Evolutionary conservation across 768 basidiomycete genomes (phyloP).

Genomic region (Calocybe indica): DNA sequence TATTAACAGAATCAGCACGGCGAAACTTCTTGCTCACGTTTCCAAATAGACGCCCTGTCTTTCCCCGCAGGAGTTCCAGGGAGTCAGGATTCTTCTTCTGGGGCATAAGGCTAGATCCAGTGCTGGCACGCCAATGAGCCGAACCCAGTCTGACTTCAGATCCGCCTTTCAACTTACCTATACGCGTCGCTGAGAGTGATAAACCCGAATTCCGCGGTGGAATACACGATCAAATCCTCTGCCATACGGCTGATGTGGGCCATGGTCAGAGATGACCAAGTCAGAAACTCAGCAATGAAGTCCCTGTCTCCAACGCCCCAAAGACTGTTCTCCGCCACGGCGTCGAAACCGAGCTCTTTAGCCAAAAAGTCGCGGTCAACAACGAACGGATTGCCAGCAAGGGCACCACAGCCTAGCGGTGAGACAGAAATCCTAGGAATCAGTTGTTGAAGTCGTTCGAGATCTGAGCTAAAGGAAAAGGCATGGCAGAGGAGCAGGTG

Average conservation of each 20-base stretch:
- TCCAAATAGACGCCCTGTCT: slow-evolving; percentile 91
- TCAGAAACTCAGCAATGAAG: slow-evolving; percentile 94
- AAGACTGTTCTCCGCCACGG: slow-evolving; percentile 91
- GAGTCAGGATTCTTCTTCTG: slow-evolving; percentile 99
- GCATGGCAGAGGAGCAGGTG: slow-evolving; percentile 95
- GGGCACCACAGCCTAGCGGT: slow-evolving; percentile 89
- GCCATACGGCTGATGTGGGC: slow-evolving; percentile 91
- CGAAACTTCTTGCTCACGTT: slow-evolving; percentile 43
- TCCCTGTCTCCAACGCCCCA: slow-evolving; percentile 97
- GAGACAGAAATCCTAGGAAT: slow-evolving; percentile 88
- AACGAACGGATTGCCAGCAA: slow-evolving; percentile 94
- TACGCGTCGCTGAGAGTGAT: slow-evolving; percentile 96
- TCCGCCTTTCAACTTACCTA: slow-evolving; percentile 42
- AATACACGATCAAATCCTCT: slow-evolving; percentile 95
- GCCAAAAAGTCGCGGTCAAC: slow-evolving; percentile 93
- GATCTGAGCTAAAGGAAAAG: slow-evolving; percentile 86
- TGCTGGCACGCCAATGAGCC: slow-evolving; percentile 40
- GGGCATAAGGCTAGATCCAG: slow-evolving; percentile 99
- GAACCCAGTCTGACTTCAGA: too few relatives aligned
- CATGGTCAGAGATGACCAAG: slow-evolving; percentile 93
- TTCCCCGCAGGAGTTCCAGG: slow-evolving; percentile 90
- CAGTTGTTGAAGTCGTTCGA: slow-evolving; percentile 78
- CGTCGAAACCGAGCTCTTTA: slow-evolving; percentile 81
- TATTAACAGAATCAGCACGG: slow-evolving; percentile 4
- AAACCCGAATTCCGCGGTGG: slow-evolving; percentile 96